Evolutionary conservation across 2,329 filamentous ascomycete species (phyloP), one percentile per base, ranked within the genome.

Genomic region (Penicillium occitanis): DNA sequence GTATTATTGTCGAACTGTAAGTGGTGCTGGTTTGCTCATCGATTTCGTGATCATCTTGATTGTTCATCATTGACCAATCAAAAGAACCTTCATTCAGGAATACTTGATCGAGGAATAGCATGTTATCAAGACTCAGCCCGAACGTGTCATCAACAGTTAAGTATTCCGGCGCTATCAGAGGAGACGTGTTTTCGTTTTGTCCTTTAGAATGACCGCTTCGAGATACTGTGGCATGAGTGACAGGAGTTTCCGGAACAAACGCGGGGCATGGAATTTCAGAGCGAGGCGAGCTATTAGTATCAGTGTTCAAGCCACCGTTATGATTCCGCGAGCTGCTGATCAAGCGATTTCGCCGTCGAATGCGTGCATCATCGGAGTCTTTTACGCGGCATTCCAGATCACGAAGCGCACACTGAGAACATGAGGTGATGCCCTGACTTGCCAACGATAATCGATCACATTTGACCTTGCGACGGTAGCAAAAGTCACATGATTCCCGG

Each of bases 401-500:
- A n/a, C 50, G 50, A 30, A 53, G 50, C 22, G 25, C 50, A 30
- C 50, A 53, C 50, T 53, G 50, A 28, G 50, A n/a, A 53, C 50
- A 53, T 53, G 25, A 33, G 25, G 14, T 5, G 14, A 53, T 28
- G 25, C 50, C 50, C 25, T 33, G 50, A 11, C 25, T 53, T 30
- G 50, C 50, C 13, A 28, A 10, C 5, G 25, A 33, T 17, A 11
- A 17, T 28, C 50, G 50, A 53, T 53, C 50, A 53, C 50, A 53
- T 53, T 53, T 53, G 25, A 53, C 7, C 50, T 53, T 53, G 25
- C 50, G 50, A 17, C 50, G 50, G 17, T 53, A 53, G 25, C 50
- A 53, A 53, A 53, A 53, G 50, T 53, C 50, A 30, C 50, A 53
- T 53, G 50, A 53, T 30, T 53, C 50, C 5, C 50, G 50, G 5